Base-by-base conservation (phyloP, 2,329 filamentous ascomycete species). In the Talaromyces sp. region DNA sequence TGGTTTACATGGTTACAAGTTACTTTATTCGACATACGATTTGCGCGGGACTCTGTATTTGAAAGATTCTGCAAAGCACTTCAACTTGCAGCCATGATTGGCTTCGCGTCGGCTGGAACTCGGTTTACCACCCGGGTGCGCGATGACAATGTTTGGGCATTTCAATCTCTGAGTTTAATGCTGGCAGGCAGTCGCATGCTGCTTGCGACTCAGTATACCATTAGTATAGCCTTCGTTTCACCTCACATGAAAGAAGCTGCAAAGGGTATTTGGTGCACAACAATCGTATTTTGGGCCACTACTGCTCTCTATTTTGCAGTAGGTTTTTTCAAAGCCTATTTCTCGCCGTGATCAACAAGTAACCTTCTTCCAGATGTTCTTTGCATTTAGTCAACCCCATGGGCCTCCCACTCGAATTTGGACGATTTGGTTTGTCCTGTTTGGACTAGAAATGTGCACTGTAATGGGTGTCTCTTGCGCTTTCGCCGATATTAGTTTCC, bases 1-100 rank as follows among this genome's bases (percentile, higher is more conserved):
- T 88, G 85, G 86, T 81, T 86, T 53, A 87, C 83, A n/a, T 88
- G 86, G 86, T 78, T 87, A 32, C 76, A 86, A 54, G 81, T 84
- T 20, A 80, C 80, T 7, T 71, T 88, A 1, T 87, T 85, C 66
- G 86, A 89, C 67, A 81, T 88, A 32, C 83, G 86, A 0, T 88
- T 86, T 65, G 80, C 82, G 1, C 77, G 82, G 20, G 86, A 89
- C 67, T 85, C 81, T 35, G 75, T 88, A 30, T 86, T 87, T 61
- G 82, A 87, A 58, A 80, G 86, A 29, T 60, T 77, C 24, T 81
- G 80, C 55, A 83, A 86, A 63, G 82, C 79, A 2, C 57, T 83
- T 2, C 84, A 88, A 57, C 80, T 88, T 4, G 84, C 80, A 22
- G 80, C 84, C 36, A 85, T 88, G 81, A 78, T 86, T 37, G 84